These are phyloP conservation scores for Combretum micranthum DNA, from an alignment of 345 rosid genomes.

Conservation along the genomic window DNA sequence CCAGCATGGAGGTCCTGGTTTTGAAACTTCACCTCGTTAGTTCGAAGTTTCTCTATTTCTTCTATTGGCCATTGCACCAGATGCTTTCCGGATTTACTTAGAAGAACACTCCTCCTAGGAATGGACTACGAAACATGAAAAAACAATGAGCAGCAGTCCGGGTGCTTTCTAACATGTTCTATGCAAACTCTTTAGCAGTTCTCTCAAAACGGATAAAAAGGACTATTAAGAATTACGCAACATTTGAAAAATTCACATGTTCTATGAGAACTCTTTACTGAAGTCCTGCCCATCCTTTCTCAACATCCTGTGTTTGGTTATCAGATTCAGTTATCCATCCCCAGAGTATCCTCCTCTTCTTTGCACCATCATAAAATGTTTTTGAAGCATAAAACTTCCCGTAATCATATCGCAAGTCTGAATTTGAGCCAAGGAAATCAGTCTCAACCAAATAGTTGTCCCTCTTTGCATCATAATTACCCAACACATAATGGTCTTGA, in stretches of 20 bases:
- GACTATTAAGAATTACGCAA: too few species aligned
- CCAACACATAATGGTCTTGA: slow-evolving; percentile 37
- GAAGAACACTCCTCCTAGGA: slow-evolving; percentile 56
- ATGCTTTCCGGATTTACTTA: slow-evolving; percentile 39
- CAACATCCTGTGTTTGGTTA: slow-evolving; percentile 4
- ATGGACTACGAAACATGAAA: slow-evolving; percentile 29
- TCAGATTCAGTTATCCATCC: slow-evolving; percentile 58
- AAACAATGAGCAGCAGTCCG: too few species aligned
- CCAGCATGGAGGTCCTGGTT: slow-evolving; percentile 25
- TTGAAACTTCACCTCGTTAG: slow-evolving; percentile 13
- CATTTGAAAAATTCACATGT: neutral
- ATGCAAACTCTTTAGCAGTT: too few species aligned
- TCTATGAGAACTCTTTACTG: slow-evolving; percentile 42
- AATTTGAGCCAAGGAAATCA: slow-evolving; percentile 15
- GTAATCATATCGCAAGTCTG: slow-evolving; percentile 41
- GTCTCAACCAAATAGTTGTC: slow-evolving; percentile 30
- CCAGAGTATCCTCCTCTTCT: slow-evolving; percentile 41
- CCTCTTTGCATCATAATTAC: slow-evolving; percentile 22
- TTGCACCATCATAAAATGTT: slow-evolving; percentile 39
- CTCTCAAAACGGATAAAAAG: too few species aligned
- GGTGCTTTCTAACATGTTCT: too few species aligned
- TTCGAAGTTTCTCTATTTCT: slow-evolving; percentile 39
- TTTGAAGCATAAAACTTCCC: slow-evolving; percentile 66
- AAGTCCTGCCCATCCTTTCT: slow-evolving; percentile 57
- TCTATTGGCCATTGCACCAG: slow-evolving; percentile 60